Percentiles rank a stretch among this genome's conserved stretches.
Evolutionary conservation across 257 asterid species (phyloP).

Genomic region (Solanum paucissectum): DNA sequence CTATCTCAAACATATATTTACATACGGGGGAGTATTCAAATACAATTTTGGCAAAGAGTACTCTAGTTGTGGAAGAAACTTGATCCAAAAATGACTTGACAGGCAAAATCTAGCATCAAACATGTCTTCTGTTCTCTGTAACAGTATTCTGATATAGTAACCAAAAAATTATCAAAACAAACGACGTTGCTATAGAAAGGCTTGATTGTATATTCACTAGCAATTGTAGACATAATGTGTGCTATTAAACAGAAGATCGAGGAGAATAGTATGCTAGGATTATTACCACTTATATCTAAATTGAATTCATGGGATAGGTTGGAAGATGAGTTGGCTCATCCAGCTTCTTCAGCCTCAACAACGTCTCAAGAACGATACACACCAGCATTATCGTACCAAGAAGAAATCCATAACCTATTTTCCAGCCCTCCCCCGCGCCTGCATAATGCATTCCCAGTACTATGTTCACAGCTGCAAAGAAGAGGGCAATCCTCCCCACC

Average conservation of each 20-base stretch:
- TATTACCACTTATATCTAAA: conserved; percentile 7
- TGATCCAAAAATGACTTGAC: neutral
- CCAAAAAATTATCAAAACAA: neutral
- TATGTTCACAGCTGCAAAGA: conserved; percentile 64
- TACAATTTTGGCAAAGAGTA: neutral
- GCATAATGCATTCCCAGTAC: conserved; percentile 66
- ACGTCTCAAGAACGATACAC: conserved; percentile 48
- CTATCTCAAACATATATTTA: neutral
- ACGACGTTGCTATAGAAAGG: neutral
- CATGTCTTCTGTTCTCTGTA: neutral
- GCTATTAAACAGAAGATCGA: neutral
- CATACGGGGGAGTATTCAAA: neutral
- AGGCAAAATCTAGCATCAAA: neutral
- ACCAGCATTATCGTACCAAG: conserved; percentile 32
- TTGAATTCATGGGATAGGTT: conserved; percentile 33
- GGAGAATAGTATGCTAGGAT: neutral
- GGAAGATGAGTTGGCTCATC: conserved; percentile 29
- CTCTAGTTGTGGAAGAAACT: neutral
- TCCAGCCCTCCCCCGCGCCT: conserved; percentile 59
- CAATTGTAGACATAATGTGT: neutral
- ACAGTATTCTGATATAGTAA: neutral
- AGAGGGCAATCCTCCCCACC: conserved; percentile 62
- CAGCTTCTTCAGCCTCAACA: conserved; percentile 39
- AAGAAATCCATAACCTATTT: conserved; percentile 60
- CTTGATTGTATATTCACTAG: neutral